phyloP scores from a whole-genome alignment of 2,329 filamentous ascomycete species.

The Fusarium azukiicola region DNA sequence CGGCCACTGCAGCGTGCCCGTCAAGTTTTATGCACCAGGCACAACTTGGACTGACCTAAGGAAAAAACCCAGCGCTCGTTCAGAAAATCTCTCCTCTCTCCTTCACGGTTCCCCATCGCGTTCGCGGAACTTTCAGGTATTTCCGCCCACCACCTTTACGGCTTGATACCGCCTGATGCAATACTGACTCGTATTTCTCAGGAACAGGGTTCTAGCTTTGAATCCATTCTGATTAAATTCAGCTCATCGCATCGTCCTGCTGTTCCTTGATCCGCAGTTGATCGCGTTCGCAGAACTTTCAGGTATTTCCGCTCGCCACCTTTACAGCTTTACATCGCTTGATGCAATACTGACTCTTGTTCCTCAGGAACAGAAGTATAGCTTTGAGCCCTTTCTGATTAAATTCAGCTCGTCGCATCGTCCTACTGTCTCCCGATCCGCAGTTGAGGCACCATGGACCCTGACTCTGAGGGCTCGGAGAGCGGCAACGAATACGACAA shows the following conservation, averaged over 20 bases:
- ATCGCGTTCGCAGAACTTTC: background rate
- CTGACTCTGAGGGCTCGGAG: background rate
- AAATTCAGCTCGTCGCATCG: too few species aligned
- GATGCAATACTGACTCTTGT: background rate
- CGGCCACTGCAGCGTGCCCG: too few species aligned
- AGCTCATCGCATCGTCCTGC: too few species aligned
- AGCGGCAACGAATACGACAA: background rate
- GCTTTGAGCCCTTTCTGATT: too few species aligned
- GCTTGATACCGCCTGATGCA: background rate
- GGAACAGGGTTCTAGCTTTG: too few species aligned
- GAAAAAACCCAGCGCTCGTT: background rate
- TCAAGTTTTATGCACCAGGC: too few species aligned
- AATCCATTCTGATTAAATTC: too few species aligned
- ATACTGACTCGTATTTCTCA: background rate
- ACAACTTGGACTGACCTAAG: background rate
- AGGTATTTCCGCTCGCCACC: background rate
- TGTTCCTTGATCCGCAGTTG: too few species aligned
- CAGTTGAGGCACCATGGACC: background rate
- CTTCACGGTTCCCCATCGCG: background rate
- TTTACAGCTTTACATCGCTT: background rate
- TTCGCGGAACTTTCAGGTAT: background rate
- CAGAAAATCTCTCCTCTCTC: background rate
- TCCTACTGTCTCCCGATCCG: too few species aligned
- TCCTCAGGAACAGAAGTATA: too few species aligned
- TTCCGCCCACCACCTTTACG: background rate